Conservation (phyloP, 345 rosid species). For the Leavenworthia alabamica region DNA sequence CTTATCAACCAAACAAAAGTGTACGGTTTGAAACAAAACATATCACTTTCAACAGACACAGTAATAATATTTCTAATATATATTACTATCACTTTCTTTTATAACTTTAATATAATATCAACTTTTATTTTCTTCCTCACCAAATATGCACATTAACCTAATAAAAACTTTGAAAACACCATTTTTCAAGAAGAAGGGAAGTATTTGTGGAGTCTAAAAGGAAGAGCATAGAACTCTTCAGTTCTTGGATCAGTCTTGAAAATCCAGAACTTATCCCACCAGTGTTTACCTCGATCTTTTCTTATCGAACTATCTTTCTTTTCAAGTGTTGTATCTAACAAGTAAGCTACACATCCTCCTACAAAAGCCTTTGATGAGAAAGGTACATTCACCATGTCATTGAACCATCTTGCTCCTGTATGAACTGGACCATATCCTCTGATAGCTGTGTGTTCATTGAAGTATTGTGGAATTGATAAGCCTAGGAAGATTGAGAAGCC, state of each 20-base stretch:
- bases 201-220: slow-evolving; percentile 81
- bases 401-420: slow-evolving; percentile 84
- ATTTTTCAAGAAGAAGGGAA: slow-evolving; percentile 69
- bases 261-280: slow-evolving; percentile 86
- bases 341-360: slow-evolving; percentile 69
- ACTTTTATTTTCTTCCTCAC: no score
- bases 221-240: slow-evolving; percentile 83
- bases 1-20: no score
- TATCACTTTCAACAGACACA: no score
- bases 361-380: slow-evolving; percentile 86
- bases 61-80: no score
- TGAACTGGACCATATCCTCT: slow-evolving; percentile 85
- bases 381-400: slow-evolving; percentile 83
- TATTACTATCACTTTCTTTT: no score
- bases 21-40: no score
- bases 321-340: slow-evolving; percentile 72
- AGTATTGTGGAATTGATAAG: slow-evolving; percentile 83
- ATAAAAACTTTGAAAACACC: not conserved
- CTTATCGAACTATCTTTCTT: slow-evolving; percentile 42
- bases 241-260: slow-evolving; percentile 68
- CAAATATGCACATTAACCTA: no score
- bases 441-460: slow-evolving; percentile 80
- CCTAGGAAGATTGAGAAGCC: slow-evolving; percentile 92
- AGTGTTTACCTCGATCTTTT: slow-evolving; percentile 90
- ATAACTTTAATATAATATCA: no score